Evolutionary conservation across 495 filamentous ascomycete genomes (phyloP).

Genomic region (Daldinia loculata): DNA sequence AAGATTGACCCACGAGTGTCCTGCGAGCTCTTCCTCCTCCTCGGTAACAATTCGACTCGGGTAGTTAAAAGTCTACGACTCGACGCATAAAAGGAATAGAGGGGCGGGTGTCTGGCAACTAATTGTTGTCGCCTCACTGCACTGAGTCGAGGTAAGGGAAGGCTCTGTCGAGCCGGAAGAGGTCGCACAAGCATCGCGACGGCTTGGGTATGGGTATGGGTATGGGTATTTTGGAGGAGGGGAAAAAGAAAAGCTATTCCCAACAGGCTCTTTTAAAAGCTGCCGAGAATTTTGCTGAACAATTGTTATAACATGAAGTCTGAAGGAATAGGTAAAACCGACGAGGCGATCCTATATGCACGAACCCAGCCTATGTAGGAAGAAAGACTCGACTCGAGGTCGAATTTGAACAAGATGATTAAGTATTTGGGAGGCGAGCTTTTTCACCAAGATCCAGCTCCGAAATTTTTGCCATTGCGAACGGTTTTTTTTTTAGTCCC

Average conservation of each 20-base stretch:
- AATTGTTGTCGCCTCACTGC: slow-evolving; percentile 31
- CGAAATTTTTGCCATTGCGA: slow-evolving; percentile 33
- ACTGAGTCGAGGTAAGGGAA: slow-evolving; percentile 30
- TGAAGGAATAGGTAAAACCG: background rate
- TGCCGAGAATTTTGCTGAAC: slow-evolving; percentile 17
- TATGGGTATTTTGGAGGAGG: slow-evolving; percentile 13
- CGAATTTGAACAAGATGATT: background rate
- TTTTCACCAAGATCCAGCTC: slow-evolving; percentile 22
- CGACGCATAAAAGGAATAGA: slow-evolving; percentile 16
- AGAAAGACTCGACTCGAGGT: slow-evolving; percentile 16
- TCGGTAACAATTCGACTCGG: slow-evolving; percentile 39
- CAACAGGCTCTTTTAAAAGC: slow-evolving; percentile 36
- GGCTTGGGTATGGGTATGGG: background rate
- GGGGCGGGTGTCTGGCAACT: slow-evolving; percentile 19
- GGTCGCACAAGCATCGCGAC: slow-evolving; percentile 41
- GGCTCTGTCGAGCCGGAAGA: slow-evolving; percentile 28
- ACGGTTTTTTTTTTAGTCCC: slow-evolving; percentile 7
- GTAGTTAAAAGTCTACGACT: slow-evolving; percentile 34
- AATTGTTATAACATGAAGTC: slow-evolving; percentile 37
- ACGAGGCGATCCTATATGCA: slow-evolving; percentile 11
- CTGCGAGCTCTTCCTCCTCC: slow-evolving; percentile 46
- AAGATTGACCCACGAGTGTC: slow-evolving; percentile 40
- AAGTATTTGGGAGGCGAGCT: slow-evolving; percentile 22
- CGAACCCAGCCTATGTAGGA: slow-evolving; percentile 15
- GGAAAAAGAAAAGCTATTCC: slow-evolving; percentile 15